These are phyloP conservation scores for Thelephora ganbajun DNA, from an alignment of 768 basidiomycete species.

Conservation along the genomic window DNA sequence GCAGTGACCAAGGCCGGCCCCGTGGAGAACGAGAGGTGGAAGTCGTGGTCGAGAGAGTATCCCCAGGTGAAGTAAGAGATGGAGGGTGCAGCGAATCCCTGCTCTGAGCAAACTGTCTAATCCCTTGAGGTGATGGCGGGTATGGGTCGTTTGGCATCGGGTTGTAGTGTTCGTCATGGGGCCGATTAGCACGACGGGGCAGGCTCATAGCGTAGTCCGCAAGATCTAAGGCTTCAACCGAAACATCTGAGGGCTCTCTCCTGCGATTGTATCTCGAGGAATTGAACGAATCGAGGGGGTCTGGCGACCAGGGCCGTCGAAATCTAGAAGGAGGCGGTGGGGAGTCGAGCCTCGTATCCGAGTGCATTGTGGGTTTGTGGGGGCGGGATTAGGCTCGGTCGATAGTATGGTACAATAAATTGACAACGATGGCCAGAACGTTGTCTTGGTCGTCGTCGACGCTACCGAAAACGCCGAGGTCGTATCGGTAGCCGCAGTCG, in stretches of 20 bases:
- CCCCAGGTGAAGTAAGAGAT: conserved; percentile 29
- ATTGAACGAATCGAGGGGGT: conserved; percentile 33
- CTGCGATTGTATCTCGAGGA: conserved; percentile 7
- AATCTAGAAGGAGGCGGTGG: conserved; percentile 39
- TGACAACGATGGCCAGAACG: neutral
- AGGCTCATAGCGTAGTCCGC: conserved; percentile 54
- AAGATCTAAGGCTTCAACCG: conserved; percentile 59
- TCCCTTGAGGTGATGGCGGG: conserved; percentile 16
- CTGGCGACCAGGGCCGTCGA: conserved; percentile 56
- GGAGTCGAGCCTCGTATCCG: conserved; percentile 29
- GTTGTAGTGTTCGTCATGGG: too few relatives aligned
- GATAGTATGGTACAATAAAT: neutral
- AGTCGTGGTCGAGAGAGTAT: conserved; percentile 29
- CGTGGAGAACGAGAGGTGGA: conserved; percentile 13
- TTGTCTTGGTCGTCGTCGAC: neutral
- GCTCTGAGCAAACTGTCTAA: conserved; percentile 16
- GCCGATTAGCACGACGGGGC: conserved; percentile 19
- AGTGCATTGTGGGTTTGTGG: conserved; percentile 23
- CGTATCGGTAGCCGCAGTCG: neutral
- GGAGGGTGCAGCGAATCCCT: conserved; percentile 19
- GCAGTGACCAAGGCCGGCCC: conserved; percentile 37
- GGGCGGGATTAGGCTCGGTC: neutral
- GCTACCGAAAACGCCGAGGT: neutral
- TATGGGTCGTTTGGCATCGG: conserved; percentile 17
- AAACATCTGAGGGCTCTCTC: conserved; percentile 45